A percentile compares a stretch with the other conserved stretches of the same genome.
Conservation (phyloP, 768 basidiomycete species). For the Xerocomus potaroensis region DNA sequence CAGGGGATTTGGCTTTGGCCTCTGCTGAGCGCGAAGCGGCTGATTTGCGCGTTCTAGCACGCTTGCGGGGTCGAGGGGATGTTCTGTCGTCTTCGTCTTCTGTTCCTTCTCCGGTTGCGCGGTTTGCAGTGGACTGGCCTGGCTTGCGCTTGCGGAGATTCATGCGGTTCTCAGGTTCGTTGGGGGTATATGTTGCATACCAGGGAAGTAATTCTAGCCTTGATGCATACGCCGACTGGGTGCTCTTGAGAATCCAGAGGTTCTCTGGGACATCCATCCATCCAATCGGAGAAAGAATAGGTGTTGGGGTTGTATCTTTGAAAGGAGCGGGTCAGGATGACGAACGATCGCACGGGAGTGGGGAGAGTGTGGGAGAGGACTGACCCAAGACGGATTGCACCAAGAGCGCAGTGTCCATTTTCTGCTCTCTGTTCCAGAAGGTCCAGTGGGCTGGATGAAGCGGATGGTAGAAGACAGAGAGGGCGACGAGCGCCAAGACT, state of each 20-base stretch:
- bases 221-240: slow-evolving; percentile 28
- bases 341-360: background rate
- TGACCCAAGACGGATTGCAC: slow-evolving; percentile 53
- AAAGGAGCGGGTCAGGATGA: slow-evolving; percentile 9
- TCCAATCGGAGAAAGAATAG: slow-evolving; percentile 33
- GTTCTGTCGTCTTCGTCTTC: slow-evolving; percentile 28
- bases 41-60: slow-evolving; percentile 26
- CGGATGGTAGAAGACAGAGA: slow-evolving; percentile 53
- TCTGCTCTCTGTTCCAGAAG: slow-evolving; percentile 56
- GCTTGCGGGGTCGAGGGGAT: slow-evolving; percentile 30
- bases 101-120: slow-evolving; percentile 36
- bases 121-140: slow-evolving; percentile 16
- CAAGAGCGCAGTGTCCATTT: slow-evolving; percentile 44
- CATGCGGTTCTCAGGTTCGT: slow-evolving; percentile 31
- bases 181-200: slow-evolving; percentile 30
- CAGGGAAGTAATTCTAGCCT: slow-evolving; percentile 23
- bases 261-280: slow-evolving; percentile 33
- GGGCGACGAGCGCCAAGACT: slow-evolving; percentile 55
- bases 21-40: slow-evolving; percentile 7
- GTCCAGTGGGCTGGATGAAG: slow-evolving; percentile 56
- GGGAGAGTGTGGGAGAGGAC: slow-evolving; percentile 22
- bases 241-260: slow-evolving; percentile 32
- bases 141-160: slow-evolving; percentile 32
- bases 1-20: slow-evolving; percentile 2
- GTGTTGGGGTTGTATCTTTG: slow-evolving; percentile 27